Base-by-base conservation (phyloP, 768 basidiomycete species). In the Pleurotus eryngii region DNA sequence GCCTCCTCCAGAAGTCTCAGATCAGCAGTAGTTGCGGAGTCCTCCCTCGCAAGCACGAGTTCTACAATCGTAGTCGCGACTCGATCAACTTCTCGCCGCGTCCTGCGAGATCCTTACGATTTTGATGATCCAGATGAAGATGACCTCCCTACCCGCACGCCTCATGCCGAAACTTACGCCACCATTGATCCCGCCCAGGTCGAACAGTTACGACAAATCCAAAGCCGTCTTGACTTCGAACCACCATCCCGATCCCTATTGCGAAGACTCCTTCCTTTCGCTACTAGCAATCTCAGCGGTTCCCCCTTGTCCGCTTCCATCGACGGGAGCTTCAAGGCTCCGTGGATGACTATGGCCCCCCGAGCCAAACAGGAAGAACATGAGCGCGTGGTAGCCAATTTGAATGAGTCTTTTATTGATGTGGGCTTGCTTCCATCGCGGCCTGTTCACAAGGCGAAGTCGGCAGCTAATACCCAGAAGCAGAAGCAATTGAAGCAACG, bases 361-460 rank as follows among this genome's bases (percentile, higher is more conserved):
- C 81, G 88, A 45, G 77, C 78, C 46, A 81, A 82, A 66, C 82
- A 84, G 57, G 90, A 92, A 65, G 82, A 85, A 59, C 80, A 84
- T 11, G 82, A 85, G 63, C 80, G 83, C 49, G 83, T 87, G 24
- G 83, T 90, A 54, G 80, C 82, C 56, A 86, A 84, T 61, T 70
- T 93, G 24, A 86, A 86, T 59, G 80, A 80, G 59, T 90, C 89
- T 3, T 92, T 93, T 74, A 84, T 85, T 68, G 89, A 88, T 54
- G 90, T 92, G 22, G 90, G 90, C 3, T 68, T 93, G 14, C 68
- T 92, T 15, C 89, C 90, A 15, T 79, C 85, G 1, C 76, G 70
- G 12, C 73, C 71, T 27, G 73, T 70, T 57, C 72, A 68, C 60
- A 70, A 63, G 51, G 46, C 62, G 22, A 57, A 59, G 20, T 48